Conservation (phyloP, 352 stramenopile genomes). For the Globisporangium yorkense region DNA sequence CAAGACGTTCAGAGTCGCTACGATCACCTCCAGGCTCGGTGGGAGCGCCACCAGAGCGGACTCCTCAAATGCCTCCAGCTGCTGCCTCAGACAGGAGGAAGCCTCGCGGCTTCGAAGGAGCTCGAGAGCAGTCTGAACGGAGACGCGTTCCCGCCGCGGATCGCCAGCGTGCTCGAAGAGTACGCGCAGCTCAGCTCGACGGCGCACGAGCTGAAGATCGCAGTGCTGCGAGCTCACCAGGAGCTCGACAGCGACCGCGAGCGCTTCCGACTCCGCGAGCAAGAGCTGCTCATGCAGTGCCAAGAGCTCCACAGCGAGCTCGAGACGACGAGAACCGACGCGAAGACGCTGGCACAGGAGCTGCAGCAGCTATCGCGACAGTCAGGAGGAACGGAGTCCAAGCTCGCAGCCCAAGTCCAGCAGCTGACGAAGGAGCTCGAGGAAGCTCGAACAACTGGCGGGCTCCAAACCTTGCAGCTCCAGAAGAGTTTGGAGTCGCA, state of each 20-base stretch:
- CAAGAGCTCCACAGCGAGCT: slow-evolving; percentile 29
- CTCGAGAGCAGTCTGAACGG: background rate
- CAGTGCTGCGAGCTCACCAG: slow-evolving; percentile 38
- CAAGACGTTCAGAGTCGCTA: slow-evolving; percentile 22
- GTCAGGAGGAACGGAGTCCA: slow-evolving; percentile 31
- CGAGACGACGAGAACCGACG: slow-evolving; percentile 32
- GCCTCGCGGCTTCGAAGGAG: background rate
- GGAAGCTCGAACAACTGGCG: slow-evolving; percentile 22
- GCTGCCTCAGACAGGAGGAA: slow-evolving; percentile 12
- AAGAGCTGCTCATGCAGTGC: slow-evolving; percentile 30
- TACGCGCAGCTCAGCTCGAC: slow-evolving; percentile 13
- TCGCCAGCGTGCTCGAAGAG: slow-evolving; percentile 19
- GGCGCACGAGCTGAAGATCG: slow-evolving; percentile 43
- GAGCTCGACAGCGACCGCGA: slow-evolving; percentile 40
- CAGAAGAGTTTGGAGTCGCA: slow-evolving; percentile 52
- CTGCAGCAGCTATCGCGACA: slow-evolving; percentile 37
- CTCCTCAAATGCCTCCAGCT: slow-evolving; percentile 28
- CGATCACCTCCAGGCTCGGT: slow-evolving; percentile 29
- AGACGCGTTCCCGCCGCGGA: slow-evolving; percentile 13
- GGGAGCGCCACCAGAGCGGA: slow-evolving; percentile 19
- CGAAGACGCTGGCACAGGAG: slow-evolving; percentile 41
- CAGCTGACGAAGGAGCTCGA: slow-evolving; percentile 48
- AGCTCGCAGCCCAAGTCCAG: slow-evolving; percentile 34
- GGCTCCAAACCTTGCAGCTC: slow-evolving; percentile 51
- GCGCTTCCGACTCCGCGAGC: slow-evolving; percentile 28